Evolutionary conservation across 2,329 filamentous ascomycete species (phyloP), one percentile per base, ranked within the genome.

Genomic region (Penicillium sp.): DNA sequence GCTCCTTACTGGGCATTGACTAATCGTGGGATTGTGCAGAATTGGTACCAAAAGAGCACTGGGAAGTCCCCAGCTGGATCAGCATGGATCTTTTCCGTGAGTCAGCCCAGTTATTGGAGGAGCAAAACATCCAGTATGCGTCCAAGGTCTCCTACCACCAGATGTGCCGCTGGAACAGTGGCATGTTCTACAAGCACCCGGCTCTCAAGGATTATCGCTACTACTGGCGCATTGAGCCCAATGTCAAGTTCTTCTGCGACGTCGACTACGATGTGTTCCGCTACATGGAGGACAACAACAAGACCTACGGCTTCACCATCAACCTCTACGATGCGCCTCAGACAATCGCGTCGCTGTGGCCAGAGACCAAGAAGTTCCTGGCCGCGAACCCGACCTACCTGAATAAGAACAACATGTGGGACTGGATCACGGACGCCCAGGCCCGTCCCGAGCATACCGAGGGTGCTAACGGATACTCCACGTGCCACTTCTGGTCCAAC

Each of bases 111-210:
- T 79, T 94, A 7, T 78, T 98, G 40, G 76, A 86, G 59, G 86
- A 93, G 62, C 80, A 91, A 58, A 78, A 85, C 7, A 88, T 98
- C 29, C 91, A 97, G 64, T 98, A 98, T 65, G 87, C 87, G 58
- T 78, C 82, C 55, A 87, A 86, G 75, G 70, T 87, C 38, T 95
- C 89, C 33, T 98, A 98, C 71, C 91, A 97, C 69, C 86, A 97
- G 64, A 98, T 98, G 93, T 98, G 93, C 64, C 83, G 93, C 41
- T 98, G 93, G 93, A 98, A 98, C 72, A 94, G 87, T 60, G 93
- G 93, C 60, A 77, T 97, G 68, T 98, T 98, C 76, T 96, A 95
- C 75, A 89, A 93, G 62, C 93, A 98, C 67, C 88, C 89, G 0
- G 90, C 89, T 0, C 79, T 98, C 41, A 75, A 81, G 51, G 70